Conservation (phyloP, 1,139 yeast genomes). For the Scheffersomyces lignicola region DNA sequence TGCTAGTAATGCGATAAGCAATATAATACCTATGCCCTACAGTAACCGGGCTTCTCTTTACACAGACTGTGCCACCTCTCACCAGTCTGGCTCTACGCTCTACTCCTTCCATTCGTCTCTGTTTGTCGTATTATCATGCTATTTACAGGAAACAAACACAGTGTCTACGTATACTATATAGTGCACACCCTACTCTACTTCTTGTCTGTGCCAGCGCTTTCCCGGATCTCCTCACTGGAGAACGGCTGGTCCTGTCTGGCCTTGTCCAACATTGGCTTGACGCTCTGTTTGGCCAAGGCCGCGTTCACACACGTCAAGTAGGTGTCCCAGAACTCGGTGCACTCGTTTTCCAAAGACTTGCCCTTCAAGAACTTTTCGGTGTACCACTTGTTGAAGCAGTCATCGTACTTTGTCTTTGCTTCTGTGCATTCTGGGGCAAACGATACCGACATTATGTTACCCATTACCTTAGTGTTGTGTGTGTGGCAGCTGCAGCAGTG, state of each 20-base stretch:
- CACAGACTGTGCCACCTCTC: no score
- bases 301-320: conserved; percentile 84
- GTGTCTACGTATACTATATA: no score
- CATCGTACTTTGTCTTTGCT: conserved; percentile 80
- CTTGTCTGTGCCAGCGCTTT: conserved; percentile 17
- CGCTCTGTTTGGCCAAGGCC: conserved; percentile 70
- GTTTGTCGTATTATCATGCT: background rate
- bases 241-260: conserved; percentile 93
- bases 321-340: conserved; percentile 84
- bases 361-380: conserved; percentile 84
- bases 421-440: conserved; percentile 97
- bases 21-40: no score
- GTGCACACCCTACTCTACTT: conserved; percentile 8
- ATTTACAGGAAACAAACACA: no score
- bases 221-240: conserved; percentile 33
- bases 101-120: no score
- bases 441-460: conserved; percentile 84
- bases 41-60: no score
- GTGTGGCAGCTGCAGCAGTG: no score
- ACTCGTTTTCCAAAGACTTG: conserved; percentile 75
- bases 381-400: conserved; percentile 93
- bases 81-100: no score
- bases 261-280: conserved; percentile 83
- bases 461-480: no score
- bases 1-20: no score